Evolutionary conservation across 2,329 filamentous ascomycete species (phyloP).

Genomic region (Remersonia thermophila): DNA sequence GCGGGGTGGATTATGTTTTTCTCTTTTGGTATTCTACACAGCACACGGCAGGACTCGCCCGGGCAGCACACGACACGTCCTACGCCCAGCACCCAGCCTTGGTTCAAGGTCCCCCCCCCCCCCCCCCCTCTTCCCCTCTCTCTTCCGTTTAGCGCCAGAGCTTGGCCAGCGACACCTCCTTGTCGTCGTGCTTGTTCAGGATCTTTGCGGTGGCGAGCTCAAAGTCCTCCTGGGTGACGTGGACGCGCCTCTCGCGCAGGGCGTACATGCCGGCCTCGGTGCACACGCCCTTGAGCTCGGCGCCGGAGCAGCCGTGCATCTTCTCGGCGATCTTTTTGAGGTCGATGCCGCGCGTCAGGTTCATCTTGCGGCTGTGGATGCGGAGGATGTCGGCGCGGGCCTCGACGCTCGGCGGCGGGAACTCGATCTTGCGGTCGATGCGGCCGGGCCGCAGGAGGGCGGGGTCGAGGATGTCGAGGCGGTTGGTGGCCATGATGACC

Average conservation of each 20-base stretch:
- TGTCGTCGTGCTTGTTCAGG: slow-evolving; percentile 98
- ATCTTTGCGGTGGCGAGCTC: slow-evolving; percentile 98
- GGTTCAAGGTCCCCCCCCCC: too few relatives aligned
- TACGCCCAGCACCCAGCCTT: too few relatives aligned
- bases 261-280: slow-evolving; percentile 99
- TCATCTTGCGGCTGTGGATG: slow-evolving; percentile 98
- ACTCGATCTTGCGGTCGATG: slow-evolving; percentile 98
- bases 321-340: slow-evolving; percentile 98
- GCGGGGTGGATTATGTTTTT: too few relatives aligned
- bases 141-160: slow-evolving; percentile 43
- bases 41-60: too few relatives aligned
- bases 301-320: slow-evolving; percentile 98
- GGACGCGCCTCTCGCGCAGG: slow-evolving; percentile 83
- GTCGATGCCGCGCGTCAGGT: slow-evolving; percentile 93
- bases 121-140: background rate
- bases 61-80: too few relatives aligned
- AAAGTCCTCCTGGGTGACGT: slow-evolving; percentile 98
- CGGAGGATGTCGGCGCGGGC: slow-evolving; percentile 93
- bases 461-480: slow-evolving; percentile 91
- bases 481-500: slow-evolving; percentile 99
- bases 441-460: slow-evolving; percentile 89
- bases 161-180: slow-evolving; percentile 84
- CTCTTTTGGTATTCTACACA: too few relatives aligned
- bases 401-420: slow-evolving; percentile 91
- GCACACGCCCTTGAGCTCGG: slow-evolving; percentile 96